These are phyloP conservation scores for Phytophthora sp. DNA, from an alignment of 352 stramenopile genomes.

Conservation along the genomic window DNA sequence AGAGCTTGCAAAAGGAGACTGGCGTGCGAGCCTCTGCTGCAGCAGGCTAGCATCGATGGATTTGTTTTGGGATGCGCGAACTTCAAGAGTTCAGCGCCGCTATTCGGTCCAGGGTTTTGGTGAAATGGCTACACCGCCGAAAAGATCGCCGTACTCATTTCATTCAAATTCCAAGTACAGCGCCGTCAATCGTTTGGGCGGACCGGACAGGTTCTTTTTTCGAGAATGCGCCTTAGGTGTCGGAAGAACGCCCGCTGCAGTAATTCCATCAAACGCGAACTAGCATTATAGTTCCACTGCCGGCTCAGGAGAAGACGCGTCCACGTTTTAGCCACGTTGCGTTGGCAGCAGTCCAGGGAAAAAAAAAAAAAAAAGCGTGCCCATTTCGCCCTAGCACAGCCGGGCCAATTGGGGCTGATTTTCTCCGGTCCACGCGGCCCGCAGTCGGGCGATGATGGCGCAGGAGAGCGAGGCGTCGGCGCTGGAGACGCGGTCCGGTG, in stretches of 20 bases:
- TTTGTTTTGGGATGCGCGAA: no score
- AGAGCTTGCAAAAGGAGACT: no score
- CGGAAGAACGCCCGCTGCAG: no score
- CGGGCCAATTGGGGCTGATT: no score
- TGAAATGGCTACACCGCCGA: constrained; percentile 14
- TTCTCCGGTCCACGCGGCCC: constrained; percentile 32
- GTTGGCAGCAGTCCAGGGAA: constrained; percentile 22
- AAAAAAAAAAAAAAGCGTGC: no score
- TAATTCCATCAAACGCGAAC: no score
- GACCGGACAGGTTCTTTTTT: not conserved
- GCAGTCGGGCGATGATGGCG: constrained; percentile 30
- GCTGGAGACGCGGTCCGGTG: constrained; percentile 13
- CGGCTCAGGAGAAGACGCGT: no score
- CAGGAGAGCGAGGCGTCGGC: constrained; percentile 28
- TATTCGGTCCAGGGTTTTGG: not conserved
- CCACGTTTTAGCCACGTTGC: no score
- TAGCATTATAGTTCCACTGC: no score
- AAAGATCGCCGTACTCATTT: constrained; percentile 1
- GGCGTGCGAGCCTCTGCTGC: no score
- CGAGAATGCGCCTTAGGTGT: not conserved
- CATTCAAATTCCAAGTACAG: constrained; percentile 7
- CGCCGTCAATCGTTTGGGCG: no score
- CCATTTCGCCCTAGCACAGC: not conserved
- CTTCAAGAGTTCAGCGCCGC: constrained; percentile 19
- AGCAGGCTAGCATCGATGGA: no score